Percentiles rank a stretch among this genome's conserved stretches.
phyloP scores from a whole-genome alignment of 306 rosid species.

The Cucumis sativus region DNA sequence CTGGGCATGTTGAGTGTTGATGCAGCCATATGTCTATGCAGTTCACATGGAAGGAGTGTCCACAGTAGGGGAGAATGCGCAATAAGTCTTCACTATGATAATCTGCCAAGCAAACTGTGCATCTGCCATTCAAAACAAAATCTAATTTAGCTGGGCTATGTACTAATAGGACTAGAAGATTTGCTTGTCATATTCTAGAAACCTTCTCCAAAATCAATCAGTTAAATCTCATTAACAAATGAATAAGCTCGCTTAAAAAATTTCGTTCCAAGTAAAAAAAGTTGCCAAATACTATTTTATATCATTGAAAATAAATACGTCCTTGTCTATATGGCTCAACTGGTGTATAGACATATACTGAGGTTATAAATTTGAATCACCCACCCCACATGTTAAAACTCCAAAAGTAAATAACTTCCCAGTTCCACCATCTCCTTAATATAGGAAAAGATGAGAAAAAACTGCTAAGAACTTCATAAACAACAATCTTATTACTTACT shows the following conservation, averaged over 20 bases:
- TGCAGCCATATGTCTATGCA: slow-evolving; percentile 95
- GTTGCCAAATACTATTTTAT: not conserved
- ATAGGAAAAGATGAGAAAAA: not conserved
- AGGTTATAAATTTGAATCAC: too few relatives aligned
- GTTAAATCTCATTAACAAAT: not conserved
- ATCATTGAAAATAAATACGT: not conserved
- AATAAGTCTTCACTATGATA: slow-evolving; percentile 58
- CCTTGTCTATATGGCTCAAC: too few relatives aligned
- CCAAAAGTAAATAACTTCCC: not conserved
- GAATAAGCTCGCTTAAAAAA: not conserved
- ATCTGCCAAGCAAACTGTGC: slow-evolving; percentile 75
- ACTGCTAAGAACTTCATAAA: not conserved
- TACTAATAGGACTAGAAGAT: not conserved
- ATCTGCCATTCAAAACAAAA: slow-evolving; percentile 33
- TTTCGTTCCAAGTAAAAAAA: not conserved
- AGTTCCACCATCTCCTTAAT: not conserved
- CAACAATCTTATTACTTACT: not conserved
- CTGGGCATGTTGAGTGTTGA: slow-evolving; percentile 84
- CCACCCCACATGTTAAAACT: too few relatives aligned
- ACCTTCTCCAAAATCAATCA: not conserved
- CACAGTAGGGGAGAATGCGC: slow-evolving; percentile 83
- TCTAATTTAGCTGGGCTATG: slow-evolving; percentile 9
- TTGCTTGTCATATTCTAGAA: not conserved
- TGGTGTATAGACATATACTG: too few relatives aligned
- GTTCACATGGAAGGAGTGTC: slow-evolving; percentile 74